Evolutionary conservation across 495 filamentous ascomycete species (phyloP).

Genomic region (Penicillium salamii): DNA sequence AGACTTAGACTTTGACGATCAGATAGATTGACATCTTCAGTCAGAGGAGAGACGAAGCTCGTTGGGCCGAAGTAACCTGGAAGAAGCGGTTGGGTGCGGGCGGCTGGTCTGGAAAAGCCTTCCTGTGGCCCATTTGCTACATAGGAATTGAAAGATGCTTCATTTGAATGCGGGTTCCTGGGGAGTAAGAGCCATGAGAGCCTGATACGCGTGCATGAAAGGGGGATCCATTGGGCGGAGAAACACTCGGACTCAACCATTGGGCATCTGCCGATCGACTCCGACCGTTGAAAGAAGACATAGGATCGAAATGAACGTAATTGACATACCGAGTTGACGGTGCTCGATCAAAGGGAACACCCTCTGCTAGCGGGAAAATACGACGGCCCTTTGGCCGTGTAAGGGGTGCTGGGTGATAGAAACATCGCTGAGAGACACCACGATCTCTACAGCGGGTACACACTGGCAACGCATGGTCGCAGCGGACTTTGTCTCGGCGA

Average conservation of each 20-base stretch:
- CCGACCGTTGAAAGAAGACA: neutral
- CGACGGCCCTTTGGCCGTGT: constrained; percentile 15
- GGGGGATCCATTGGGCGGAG: neutral
- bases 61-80: constrained; percentile 33
- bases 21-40: constrained; percentile 17
- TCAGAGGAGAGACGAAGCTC: constrained; percentile 27
- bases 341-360: constrained; percentile 10
- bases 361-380: constrained; percentile 12
- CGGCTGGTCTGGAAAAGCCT: neutral
- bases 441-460: constrained; percentile 30
- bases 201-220: neutral
- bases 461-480: constrained; percentile 38
- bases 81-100: constrained; percentile 15
- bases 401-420: constrained; percentile 42
- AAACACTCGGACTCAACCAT: neutral
- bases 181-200: neutral
- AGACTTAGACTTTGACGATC: constrained; percentile 8
- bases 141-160: constrained; percentile 3
- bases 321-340: constrained; percentile 7
- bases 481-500: constrained; percentile 45
- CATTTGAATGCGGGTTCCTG: constrained; percentile 6
- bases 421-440: constrained; percentile 23
- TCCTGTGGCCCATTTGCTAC: neutral
- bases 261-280: neutral
- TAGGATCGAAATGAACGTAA: neutral